phyloP scores from a whole-genome alignment of 768 basidiomycete genomes.

The Pleurotus ostreatus region DNA sequence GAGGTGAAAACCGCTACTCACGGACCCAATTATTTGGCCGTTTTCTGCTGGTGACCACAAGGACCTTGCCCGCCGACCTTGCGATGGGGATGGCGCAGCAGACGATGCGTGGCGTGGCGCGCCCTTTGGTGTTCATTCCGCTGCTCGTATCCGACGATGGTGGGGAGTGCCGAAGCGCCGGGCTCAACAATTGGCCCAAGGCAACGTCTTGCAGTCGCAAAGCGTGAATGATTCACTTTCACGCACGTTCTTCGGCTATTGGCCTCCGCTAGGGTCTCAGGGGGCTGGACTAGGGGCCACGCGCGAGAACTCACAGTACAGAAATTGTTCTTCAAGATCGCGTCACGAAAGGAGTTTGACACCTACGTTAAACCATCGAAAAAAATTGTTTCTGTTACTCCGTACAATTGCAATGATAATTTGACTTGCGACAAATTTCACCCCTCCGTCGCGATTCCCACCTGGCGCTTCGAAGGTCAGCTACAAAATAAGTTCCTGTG shows the following conservation, averaged over 20 bases:
- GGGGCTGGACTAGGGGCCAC: no score
- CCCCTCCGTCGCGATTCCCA: no score
- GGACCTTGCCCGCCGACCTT: conserved; percentile 68
- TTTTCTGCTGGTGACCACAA: conserved; percentile 83
- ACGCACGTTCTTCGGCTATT: conserved; percentile 53
- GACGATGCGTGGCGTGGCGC: conserved; percentile 77
- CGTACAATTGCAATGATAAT: no score
- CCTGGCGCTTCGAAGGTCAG: no score
- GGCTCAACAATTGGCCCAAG: conserved; percentile 7
- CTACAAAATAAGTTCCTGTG: no score
- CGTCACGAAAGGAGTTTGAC: no score
- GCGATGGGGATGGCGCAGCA: conserved; percentile 89
- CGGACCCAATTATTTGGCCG: conserved; percentile 81
- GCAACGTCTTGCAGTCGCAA: background rate
- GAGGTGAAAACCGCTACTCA: conserved; percentile 45
- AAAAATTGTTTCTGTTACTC: no score
- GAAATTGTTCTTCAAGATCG: no score
- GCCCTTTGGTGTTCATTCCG: conserved; percentile 64
- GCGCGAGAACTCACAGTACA: no score
- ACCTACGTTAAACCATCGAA: no score
- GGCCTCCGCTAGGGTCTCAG: background rate
- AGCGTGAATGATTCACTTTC: conserved; percentile 16
- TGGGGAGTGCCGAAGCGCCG: background rate
- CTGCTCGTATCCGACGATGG: conserved; percentile 5
- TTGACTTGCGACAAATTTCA: no score